Evolutionary conservation across 345 rosid genomes (phyloP).

Genomic region (Camelina neglecta): DNA sequence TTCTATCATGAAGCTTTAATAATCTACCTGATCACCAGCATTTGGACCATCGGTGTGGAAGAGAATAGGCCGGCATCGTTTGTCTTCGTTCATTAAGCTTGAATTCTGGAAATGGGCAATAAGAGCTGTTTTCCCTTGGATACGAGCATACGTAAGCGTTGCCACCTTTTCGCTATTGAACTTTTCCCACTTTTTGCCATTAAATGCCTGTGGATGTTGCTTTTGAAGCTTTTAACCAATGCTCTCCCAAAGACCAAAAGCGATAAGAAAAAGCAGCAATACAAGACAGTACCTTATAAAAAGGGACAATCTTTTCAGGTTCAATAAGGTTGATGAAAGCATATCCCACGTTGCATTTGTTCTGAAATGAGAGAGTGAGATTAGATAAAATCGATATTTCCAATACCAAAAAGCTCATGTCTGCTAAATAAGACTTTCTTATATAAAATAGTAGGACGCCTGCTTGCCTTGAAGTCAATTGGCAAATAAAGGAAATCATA

Average conservation of each 20-base stretch:
- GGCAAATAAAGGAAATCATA: slow-evolving; percentile 84
- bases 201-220: slow-evolving; percentile 63
- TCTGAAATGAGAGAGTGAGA: slow-evolving; percentile 50
- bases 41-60: slow-evolving; percentile 89
- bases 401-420: slow-evolving; percentile 9
- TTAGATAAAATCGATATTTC: not conserved
- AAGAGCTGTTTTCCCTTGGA: slow-evolving; percentile 87
- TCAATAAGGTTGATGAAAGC: slow-evolving; percentile 86
- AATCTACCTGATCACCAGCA: slow-evolving; percentile 81
- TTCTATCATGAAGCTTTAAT: slow-evolving; percentile 8
- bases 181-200: slow-evolving; percentile 93
- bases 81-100: slow-evolving; percentile 93
- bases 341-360: slow-evolving; percentile 94
- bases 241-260: slow-evolving; percentile 1
- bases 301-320: slow-evolving; percentile 77
- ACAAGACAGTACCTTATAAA: slow-evolving; percentile 59
- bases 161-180: slow-evolving; percentile 94
- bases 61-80: slow-evolving; percentile 88
- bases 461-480: slow-evolving; percentile 80
- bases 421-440: not conserved
- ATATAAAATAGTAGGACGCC: slow-evolving; percentile 18
- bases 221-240: slow-evolving; percentile 19
- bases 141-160: slow-evolving; percentile 83
- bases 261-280: not conserved
- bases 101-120: slow-evolving; percentile 94